These are phyloP conservation scores for Priceomyces carsonii DNA, from an alignment of 805 yeast species.

Conservation along the genomic window DNA sequence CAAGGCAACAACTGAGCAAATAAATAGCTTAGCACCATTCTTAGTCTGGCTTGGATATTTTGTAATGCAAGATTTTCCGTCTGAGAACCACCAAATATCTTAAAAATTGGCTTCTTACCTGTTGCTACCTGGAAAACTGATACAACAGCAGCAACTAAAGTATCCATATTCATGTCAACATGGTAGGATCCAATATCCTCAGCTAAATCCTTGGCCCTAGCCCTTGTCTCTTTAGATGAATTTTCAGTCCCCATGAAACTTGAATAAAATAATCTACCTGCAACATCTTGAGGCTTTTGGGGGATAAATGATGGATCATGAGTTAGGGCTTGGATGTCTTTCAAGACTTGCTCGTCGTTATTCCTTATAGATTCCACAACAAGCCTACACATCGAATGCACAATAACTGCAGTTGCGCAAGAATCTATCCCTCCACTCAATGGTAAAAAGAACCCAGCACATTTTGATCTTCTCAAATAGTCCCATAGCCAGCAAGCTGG, in stretches of 20 bases:
- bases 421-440: constrained; percentile 97
- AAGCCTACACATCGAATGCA: constrained; percentile 89
- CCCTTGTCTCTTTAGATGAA: constrained; percentile 84
- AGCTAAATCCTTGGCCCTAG: constrained; percentile 78
- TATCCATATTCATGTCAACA: constrained; percentile 89
- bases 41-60: constrained; percentile 91
- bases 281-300: constrained; percentile 69
- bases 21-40: constrained; percentile 92
- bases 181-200: constrained; percentile 82
- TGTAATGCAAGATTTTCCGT: constrained; percentile 93
- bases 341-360: constrained; percentile 76
- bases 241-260: constrained; percentile 95
- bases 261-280: constrained; percentile 78
- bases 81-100: constrained; percentile 89
- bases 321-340: constrained; percentile 71
- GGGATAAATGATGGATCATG: constrained; percentile 65
- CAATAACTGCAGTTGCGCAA: constrained; percentile 95
- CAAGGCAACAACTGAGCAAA: constrained; percentile 96
- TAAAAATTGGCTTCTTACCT: constrained; percentile 84
- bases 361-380: constrained; percentile 67
- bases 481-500: constrained; percentile 99
- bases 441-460: constrained; percentile 91
- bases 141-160: constrained; percentile 71
- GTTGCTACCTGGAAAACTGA: constrained; percentile 83
- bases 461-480: constrained; percentile 84